A percentile compares a stretch with the other conserved stretches of the same genome.
These are phyloP conservation scores for Furcasterigmium sp. DNA, from an alignment of 2,329 filamentous ascomycete genomes.

Conservation along the genomic window DNA sequence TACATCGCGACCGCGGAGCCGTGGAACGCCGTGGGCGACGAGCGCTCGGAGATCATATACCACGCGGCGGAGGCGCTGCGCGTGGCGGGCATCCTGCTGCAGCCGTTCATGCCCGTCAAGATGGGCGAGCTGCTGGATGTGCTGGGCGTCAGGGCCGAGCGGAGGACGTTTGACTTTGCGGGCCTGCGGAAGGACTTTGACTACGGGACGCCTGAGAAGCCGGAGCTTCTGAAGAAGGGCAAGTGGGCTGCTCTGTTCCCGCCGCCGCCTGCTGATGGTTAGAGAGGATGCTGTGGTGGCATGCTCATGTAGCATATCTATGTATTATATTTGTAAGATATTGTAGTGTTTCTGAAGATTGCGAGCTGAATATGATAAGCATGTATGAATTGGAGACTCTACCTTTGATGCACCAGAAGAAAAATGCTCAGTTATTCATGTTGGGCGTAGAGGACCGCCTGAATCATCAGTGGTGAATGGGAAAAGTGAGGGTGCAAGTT, in stretches of 20 bases:
- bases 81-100: constrained; percentile 75
- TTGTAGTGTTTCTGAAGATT: background rate
- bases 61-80: constrained; percentile 71
- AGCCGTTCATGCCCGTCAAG: constrained; percentile 86
- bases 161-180: constrained; percentile 60
- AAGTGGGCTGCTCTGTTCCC: constrained; percentile 46
- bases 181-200: constrained; percentile 56
- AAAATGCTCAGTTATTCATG: no score
- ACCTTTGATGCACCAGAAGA: no score
- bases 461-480: no score
- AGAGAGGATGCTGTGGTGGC: background rate
- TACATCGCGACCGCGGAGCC: constrained; percentile 57
- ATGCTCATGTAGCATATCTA: background rate
- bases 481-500: background rate
- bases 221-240: constrained; percentile 23
- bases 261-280: constrained; percentile 17
- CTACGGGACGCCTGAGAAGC: constrained; percentile 54
- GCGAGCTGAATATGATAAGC: no score
- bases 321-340: background rate
- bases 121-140: constrained; percentile 67
- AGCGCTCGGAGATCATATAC: constrained; percentile 57
- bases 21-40: constrained; percentile 52
- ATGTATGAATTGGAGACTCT: no score
- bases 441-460: no score
- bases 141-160: constrained; percentile 62